Base-by-base conservation (phyloP, 2,329 filamentous ascomycete genomes). In the Diatrype stigma region DNA sequence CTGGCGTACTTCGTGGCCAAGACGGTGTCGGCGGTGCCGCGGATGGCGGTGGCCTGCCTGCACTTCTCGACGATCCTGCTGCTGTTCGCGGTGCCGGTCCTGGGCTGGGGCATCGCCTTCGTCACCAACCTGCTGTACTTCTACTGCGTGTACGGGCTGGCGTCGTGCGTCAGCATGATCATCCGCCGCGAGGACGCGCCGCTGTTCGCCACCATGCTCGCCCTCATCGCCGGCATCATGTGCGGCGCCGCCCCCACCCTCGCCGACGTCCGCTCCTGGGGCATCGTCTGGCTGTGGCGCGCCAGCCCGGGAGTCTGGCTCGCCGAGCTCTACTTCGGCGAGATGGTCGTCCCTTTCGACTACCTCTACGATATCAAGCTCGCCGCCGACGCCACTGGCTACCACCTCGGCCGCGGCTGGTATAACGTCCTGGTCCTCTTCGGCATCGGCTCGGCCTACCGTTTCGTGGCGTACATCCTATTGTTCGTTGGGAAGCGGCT, bases 1-100 rank as follows among this genome's bases (percentile, higher is more conserved):
- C 64, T 73, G 21, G 76, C 80, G 0, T 83, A 84, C 62, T 84
- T 80, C 58, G 37, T 80, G 2, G 80, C 78, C 34, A 84, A 84
- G 62, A 70, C 77, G 2, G 2, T 81, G 0, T 74, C 74, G 0
- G 78, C 78, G 0, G 21, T 82, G 0, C 75, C 77, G 1, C 70
- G 80, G 3, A 78, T 82, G 67, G 57, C 70, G 0, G 60, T 81
- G 6, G 75, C 71, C 1, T 77, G 74, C 50, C 60, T 82, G 46
- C 80, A 84, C 61, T 82, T 83, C 63, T 75, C 78, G 1, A 73
- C 76, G 3, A 66, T 78, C 17, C 65, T 81, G 14, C 69, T 76
- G 35, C 56, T 81, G 1, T 70, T 82, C 7, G 68, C 73, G 1
- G 73, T 71, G 3, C 78, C 79, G 1, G 66, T 75, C 21, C 79